phyloP scores from a whole-genome alignment of 345 rosid genomes.

The Excoecaria cochinchinensis region DNA sequence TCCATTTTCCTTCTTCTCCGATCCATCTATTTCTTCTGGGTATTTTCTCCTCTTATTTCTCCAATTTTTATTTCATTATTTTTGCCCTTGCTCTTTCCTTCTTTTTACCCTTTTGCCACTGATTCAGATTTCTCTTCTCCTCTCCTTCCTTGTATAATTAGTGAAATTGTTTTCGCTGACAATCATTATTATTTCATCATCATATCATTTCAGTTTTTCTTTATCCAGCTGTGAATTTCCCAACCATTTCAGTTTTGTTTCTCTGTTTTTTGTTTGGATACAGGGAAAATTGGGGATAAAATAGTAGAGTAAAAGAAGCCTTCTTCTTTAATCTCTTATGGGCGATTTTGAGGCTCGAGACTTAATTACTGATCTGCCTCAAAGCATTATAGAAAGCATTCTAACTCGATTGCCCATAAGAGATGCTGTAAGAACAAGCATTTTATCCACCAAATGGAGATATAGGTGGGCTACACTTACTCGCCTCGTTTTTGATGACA shows the following conservation, averaged over 20 bases:
- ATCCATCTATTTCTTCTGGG: background rate
- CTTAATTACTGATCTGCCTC: constrained; percentile 74
- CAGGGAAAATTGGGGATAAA: background rate
- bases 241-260: background rate
- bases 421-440: constrained; percentile 78
- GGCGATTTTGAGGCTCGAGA: constrained; percentile 44
- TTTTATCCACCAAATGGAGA: constrained; percentile 79
- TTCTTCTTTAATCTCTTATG: constrained; percentile 24
- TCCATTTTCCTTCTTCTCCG: background rate
- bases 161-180: background rate
- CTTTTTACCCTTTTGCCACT: background rate
- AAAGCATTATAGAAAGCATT: constrained; percentile 70
- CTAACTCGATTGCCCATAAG: constrained; percentile 60
- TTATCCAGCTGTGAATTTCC: background rate
- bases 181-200: background rate
- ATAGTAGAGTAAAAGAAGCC: background rate
- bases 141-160: background rate
- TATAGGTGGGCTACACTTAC: constrained; percentile 70
- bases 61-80: background rate
- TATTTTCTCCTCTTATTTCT: background rate
- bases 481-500: constrained; percentile 72
- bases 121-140: background rate
- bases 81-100: background rate
- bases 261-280: background rate
- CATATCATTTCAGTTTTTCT: background rate